Conservation (phyloP, 2,329 filamentous ascomycete species). For the Ophiobolus disseminans region DNA sequence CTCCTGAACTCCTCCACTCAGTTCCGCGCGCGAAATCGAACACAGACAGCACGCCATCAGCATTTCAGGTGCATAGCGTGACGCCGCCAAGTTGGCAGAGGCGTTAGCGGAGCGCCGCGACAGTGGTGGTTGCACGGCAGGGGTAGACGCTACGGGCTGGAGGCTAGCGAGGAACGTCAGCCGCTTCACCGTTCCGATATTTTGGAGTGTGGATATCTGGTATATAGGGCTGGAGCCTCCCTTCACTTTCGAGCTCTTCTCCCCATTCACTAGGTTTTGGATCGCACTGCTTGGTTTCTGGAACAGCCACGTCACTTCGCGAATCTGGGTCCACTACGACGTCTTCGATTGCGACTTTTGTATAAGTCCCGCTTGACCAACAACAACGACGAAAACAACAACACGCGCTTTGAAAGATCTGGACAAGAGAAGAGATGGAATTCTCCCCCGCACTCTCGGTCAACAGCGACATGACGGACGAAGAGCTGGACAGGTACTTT, state of each 20-base stretch:
- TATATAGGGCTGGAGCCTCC: slow-evolving; percentile 32
- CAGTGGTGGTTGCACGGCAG: slow-evolving; percentile 26
- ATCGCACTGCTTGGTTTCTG: background rate
- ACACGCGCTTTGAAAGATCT: background rate
- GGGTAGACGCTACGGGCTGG: slow-evolving; percentile 25
- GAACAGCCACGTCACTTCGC: background rate
- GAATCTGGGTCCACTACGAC: background rate
- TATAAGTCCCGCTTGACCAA: slow-evolving; percentile 5
- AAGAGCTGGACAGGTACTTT: slow-evolving; percentile 50
- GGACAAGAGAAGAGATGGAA: slow-evolving; percentile 24
- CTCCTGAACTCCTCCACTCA: too few species aligned
- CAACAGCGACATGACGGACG: slow-evolving; percentile 45
- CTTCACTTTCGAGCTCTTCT: slow-evolving; percentile 26
- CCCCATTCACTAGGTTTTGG: slow-evolving; percentile 9
- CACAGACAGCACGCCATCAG: background rate
- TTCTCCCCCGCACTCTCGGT: slow-evolving; percentile 36
- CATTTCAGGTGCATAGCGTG: slow-evolving; percentile 5
- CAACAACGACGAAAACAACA: background rate
- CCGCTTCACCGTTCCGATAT: slow-evolving; percentile 37
- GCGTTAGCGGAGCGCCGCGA: slow-evolving; percentile 5
- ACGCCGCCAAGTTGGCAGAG: slow-evolving; percentile 11
- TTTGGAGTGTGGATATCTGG: slow-evolving; percentile 15
- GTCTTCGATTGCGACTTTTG: background rate
- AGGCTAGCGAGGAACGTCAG: slow-evolving; percentile 32
- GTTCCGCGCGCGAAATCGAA: background rate